Evolutionary conservation across 2,329 filamentous ascomycete species (phyloP).

Genomic region (Fusarium concolor): DNA sequence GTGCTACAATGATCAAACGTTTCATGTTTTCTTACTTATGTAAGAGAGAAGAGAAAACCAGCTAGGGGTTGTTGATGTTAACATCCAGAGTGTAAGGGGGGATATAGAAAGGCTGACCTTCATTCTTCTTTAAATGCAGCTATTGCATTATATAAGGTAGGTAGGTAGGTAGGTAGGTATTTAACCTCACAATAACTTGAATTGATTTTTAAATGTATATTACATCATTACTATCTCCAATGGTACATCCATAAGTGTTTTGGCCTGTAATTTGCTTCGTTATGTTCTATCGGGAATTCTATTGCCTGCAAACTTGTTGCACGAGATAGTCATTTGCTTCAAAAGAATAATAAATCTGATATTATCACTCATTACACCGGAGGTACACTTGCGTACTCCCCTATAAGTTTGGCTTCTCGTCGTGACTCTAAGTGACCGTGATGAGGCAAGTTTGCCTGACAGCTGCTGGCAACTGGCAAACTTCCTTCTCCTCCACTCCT

Average conservation of each 20-base stretch:
- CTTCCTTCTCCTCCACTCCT: not conserved
- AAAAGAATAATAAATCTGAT: constrained; percentile 11
- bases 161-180: no score
- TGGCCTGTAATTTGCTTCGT: not conserved
- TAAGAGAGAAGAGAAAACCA: not conserved
- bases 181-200: not conserved
- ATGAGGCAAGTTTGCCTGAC: constrained; percentile 23
- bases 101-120: not conserved
- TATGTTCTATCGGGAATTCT: not conserved
- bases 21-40: constrained; percentile 22
- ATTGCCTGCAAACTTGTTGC: constrained; percentile 6
- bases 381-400: not conserved
- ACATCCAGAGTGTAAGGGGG: not conserved
- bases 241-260: not conserved
- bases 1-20: constrained; percentile 22
- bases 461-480: constrained; percentile 34
- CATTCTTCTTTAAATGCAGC: not conserved
- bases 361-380: not conserved
- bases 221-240: not conserved
- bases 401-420: not conserved
- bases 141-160: not conserved
- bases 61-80: not conserved
- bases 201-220: not conserved
- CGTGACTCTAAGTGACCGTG: constrained; percentile 1
- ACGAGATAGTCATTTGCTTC: constrained; percentile 1